A percentile compares a stretch with the other conserved stretches of the same genome.
phyloP scores from a whole-genome alignment of 176 grass and related monocot genomes.

The Typha latifolia region DNA sequence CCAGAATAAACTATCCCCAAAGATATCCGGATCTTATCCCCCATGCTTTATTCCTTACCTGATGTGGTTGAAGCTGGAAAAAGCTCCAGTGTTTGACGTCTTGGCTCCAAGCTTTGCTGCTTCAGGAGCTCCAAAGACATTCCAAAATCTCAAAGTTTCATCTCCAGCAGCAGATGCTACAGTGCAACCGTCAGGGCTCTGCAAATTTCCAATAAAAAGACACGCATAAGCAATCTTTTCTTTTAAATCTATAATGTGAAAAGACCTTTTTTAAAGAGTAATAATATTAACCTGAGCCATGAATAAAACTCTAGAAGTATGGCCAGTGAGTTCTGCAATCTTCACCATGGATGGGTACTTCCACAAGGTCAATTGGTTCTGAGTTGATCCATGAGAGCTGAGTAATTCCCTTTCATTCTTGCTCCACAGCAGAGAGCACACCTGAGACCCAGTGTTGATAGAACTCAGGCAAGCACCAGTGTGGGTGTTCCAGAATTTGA shows the following conservation, averaged over 20 bases:
- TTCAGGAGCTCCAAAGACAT: conserved; percentile 41
- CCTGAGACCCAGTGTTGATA: conserved; percentile 47
- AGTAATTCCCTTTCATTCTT: conserved; percentile 49
- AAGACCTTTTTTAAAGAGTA: neutral
- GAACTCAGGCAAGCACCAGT: conserved; percentile 37
- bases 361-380: conserved; percentile 42
- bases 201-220: conserved; percentile 6
- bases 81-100: conserved; percentile 29
- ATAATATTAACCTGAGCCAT: conserved; percentile 34
- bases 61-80: conserved; percentile 45
- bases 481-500: conserved; percentile 55
- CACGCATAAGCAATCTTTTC: neutral
- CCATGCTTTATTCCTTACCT: conserved; percentile 18
- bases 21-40: neutral
- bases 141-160: conserved; percentile 52
- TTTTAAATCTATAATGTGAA: neutral
- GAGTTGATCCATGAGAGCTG: conserved; percentile 36
- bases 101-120: conserved; percentile 31
- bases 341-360: conserved; percentile 50
- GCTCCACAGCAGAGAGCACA: conserved; percentile 49
- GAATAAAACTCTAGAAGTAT: conserved; percentile 48
- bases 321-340: conserved; percentile 39
- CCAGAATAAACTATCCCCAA: neutral
- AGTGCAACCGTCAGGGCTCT: conserved; percentile 57
- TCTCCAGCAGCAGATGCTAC: conserved; percentile 59